phyloP scores from a whole-genome alignment of 768 basidiomycete species.

The Termitomyces sp. region DNA sequence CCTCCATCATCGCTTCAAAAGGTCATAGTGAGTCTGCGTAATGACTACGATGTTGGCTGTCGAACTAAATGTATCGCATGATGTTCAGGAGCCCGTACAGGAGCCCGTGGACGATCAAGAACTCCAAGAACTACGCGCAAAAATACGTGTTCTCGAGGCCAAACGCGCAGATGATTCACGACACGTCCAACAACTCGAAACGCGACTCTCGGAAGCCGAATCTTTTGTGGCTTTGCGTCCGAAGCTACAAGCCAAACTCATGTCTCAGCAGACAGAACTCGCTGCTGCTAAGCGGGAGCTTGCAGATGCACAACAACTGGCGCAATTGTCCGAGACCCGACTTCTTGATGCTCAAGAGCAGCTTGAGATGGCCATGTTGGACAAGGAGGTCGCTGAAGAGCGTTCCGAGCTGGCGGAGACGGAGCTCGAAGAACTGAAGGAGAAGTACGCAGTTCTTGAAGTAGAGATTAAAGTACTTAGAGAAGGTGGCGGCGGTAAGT shows the following conservation, averaged over 20 bases:
- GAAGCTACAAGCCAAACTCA: slow-evolving; percentile 87
- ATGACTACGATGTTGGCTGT: neutral
- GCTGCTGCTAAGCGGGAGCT: slow-evolving; percentile 70
- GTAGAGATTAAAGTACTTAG: slow-evolving; percentile 81
- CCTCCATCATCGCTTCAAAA: slow-evolving; percentile 22
- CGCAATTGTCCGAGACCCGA: slow-evolving; percentile 62
- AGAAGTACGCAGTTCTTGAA: slow-evolving; percentile 71
- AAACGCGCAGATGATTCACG: slow-evolving; percentile 85
- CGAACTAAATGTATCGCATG: neutral
- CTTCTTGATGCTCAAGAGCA: slow-evolving; percentile 82
- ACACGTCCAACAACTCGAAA: slow-evolving; percentile 78
- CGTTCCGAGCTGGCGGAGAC: slow-evolving; percentile 73
- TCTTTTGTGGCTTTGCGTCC: slow-evolving; percentile 80
- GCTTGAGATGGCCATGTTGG: slow-evolving; percentile 90
- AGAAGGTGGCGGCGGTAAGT: slow-evolving; percentile 37
- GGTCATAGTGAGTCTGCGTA: slow-evolving; percentile 5
- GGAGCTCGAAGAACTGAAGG: slow-evolving; percentile 75
- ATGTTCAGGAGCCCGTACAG: slow-evolving; percentile 16
- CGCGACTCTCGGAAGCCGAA: slow-evolving; percentile 79
- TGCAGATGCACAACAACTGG: slow-evolving; percentile 72
- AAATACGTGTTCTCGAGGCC: slow-evolving; percentile 79
- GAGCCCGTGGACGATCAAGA: slow-evolving; percentile 68
- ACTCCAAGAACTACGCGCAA: slow-evolving; percentile 76
- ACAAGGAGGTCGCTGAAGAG: slow-evolving; percentile 97
- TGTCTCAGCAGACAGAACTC: slow-evolving; percentile 74